Evolutionary conservation across 805 yeast genomes (phyloP).

Genomic region (Teunomyces atbi): DNA sequence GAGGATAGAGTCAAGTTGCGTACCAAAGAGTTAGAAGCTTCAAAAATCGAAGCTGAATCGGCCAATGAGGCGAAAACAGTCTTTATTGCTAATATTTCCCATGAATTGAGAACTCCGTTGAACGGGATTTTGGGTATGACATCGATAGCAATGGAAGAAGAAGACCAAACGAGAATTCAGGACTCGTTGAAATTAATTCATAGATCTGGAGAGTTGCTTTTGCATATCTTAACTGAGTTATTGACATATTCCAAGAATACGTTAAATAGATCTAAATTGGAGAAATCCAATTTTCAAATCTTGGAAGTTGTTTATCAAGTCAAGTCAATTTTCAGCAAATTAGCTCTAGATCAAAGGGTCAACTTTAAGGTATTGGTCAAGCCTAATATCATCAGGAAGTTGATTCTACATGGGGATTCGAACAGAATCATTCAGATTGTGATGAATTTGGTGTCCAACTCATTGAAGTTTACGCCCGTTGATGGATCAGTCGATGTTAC

Average conservation of each 20-base stretch:
- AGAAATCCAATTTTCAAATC: constrained; percentile 75
- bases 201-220: constrained; percentile 84
- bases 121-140: constrained; percentile 97
- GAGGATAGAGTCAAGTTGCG: constrained; percentile 87
- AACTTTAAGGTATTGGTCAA: constrained; percentile 57
- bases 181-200: constrained; percentile 78
- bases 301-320: constrained; percentile 83
- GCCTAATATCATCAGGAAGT: constrained; percentile 59
- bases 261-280: constrained; percentile 76
- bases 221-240: constrained; percentile 87
- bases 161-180: constrained; percentile 63
- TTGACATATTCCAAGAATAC: constrained; percentile 92
- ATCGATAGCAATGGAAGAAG: constrained; percentile 87
- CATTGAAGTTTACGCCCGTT: constrained; percentile 88
- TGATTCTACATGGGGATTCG: constrained; percentile 81
- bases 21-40: constrained; percentile 84
- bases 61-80: constrained; percentile 97
- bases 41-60: constrained; percentile 84
- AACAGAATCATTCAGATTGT: constrained; percentile 88
- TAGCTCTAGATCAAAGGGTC: constrained; percentile 76
- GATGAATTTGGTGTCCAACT: constrained; percentile 88
- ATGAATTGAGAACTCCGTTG: constrained; percentile 91
- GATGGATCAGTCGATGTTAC: constrained; percentile 75
- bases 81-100: constrained; percentile 88
- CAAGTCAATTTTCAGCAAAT: constrained; percentile 77